Percentiles rank a stretch among this genome's conserved stretches.
Evolutionary conservation across 768 basidiomycete species (phyloP).

Genomic region (Leccinum barrowsii): DNA sequence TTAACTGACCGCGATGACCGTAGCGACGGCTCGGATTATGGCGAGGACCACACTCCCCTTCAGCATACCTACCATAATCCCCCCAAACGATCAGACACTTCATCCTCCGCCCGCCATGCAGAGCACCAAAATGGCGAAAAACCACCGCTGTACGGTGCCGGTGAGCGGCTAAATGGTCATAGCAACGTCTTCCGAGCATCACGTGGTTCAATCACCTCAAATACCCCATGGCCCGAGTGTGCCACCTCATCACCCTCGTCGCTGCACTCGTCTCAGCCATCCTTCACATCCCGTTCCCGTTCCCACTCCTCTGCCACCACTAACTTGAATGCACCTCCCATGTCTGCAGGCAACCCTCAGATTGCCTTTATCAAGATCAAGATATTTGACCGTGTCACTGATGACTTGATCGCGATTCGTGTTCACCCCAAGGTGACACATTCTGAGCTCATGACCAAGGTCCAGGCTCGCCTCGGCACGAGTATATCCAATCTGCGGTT

Average conservation of each 20-base stretch:
- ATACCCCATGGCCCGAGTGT: slow-evolving; percentile 26
- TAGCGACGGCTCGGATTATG: slow-evolving; percentile 68
- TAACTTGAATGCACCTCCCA: slow-evolving; percentile 62
- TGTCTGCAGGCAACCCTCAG: slow-evolving; percentile 75
- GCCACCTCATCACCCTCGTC: slow-evolving; percentile 45
- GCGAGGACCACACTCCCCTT: slow-evolving; percentile 40
- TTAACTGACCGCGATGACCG: slow-evolving; percentile 45
- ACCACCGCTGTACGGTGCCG: slow-evolving; percentile 27
- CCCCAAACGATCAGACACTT: slow-evolving; percentile 50
- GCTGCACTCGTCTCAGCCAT: slow-evolving; percentile 49
- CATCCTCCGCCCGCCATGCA: slow-evolving; percentile 35
- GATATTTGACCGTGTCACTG: slow-evolving; percentile 89
- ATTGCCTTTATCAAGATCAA: slow-evolving; percentile 97
- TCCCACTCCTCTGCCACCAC: slow-evolving; percentile 51
- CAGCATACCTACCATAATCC: slow-evolving; percentile 36
- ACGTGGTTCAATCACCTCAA: slow-evolving; percentile 27
- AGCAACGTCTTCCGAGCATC: slow-evolving; percentile 26
- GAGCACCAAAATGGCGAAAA: slow-evolving; percentile 33
- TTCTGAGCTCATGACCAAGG: slow-evolving; percentile 86
- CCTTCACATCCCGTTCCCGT: slow-evolving; percentile 49
- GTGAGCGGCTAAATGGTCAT: slow-evolving; percentile 24
- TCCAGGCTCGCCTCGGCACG: slow-evolving; percentile 78
- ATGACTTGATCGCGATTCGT: slow-evolving; percentile 95
- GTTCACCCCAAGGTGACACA: slow-evolving; percentile 91
- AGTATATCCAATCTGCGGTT: slow-evolving; percentile 70